Evolutionary conservation across 805 yeast species (phyloP), one percentile per base, ranked within the genome.

Genomic region (Phaffomyces thermotolerans): DNA sequence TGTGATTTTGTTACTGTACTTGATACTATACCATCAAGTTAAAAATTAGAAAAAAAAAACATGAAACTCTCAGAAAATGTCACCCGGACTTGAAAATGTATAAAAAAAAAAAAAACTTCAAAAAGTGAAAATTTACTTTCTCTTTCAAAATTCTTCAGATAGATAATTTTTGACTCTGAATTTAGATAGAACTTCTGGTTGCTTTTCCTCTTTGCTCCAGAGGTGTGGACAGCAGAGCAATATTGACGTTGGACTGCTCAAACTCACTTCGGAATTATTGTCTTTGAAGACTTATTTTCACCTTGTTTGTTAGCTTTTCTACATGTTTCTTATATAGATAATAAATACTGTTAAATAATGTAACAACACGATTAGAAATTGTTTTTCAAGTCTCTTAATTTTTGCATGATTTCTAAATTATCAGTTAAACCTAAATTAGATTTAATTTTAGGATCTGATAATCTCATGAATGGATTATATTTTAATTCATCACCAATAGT

Each of bases 381-480:
- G 61, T 91, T 89, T 67, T 91, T 91, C 76, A 89, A 62, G 51
- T 73, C 75, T 54, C 99, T 78, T 54, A 91, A 67, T 49, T 66
- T 73, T 35, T 71, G 75, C 95, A 91, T 86, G 17, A 87, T 78
- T 22, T 73, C 78, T 14, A 68, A 69, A 6, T 66, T 64, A 13
- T 72, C 73, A 1, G 62, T 46, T 31, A 67, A 69, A 0, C 85
- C 84, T 0, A 89, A 75, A 14, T 79, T 76, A 36, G 66, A 57
- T 51, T 76, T 67, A 10, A 93, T 79, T 23, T 66, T 66, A 0
- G 81, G 77, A 55, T 90, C 95, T 30, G 65, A 60, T 14, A 84
- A 65, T 57, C 86, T 78, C 89, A 91, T 81, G 67, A 93, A 93
- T 23, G 99, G 99, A 62, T 93, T 93, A 66, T 78, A 84, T 39